These are phyloP conservation scores for Alnus rubra DNA, from an alignment of 306 rosid species.

Conservation along the genomic window DNA sequence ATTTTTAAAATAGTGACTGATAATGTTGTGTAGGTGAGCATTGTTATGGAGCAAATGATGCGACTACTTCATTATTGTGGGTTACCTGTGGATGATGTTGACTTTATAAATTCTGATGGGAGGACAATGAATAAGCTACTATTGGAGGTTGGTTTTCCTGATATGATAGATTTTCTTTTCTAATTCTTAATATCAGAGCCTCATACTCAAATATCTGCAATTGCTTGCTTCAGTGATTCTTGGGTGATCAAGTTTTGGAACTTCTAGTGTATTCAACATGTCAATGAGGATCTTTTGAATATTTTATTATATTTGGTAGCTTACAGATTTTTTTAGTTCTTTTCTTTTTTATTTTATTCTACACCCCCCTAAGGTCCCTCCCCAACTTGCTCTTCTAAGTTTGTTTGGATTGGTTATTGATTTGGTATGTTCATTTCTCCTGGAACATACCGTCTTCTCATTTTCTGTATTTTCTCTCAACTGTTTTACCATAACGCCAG, in stretches of 20 bases:
- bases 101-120: slow-evolving; percentile 91
- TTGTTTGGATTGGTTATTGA: background rate
- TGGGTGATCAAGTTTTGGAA: background rate
- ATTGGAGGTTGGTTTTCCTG: slow-evolving; percentile 60
- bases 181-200: background rate
- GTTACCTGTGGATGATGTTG: slow-evolving; percentile 78
- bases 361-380: background rate
- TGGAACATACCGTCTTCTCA: background rate
- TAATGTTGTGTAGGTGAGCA: slow-evolving; percentile 71
- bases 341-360: too few species aligned
- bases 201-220: background rate
- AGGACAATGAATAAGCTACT: slow-evolving; percentile 88
- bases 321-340: too few species aligned
- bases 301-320: background rate
- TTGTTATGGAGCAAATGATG: slow-evolving; percentile 98
- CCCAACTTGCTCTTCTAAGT: background rate
- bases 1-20: slow-evolving; percentile 12
- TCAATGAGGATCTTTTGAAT: too few species aligned
- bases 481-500: background rate
- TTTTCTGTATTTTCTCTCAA: background rate
- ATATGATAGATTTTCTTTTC: slow-evolving; percentile 4
- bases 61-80: slow-evolving; percentile 90
- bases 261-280: background rate
- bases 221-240: background rate
- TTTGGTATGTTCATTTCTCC: background rate